A percentile compares a stretch with the other conserved stretches of the same genome.
Evolutionary conservation across 176 grass and related monocot species (phyloP).

Genomic region (Dactylis glomerata): DNA sequence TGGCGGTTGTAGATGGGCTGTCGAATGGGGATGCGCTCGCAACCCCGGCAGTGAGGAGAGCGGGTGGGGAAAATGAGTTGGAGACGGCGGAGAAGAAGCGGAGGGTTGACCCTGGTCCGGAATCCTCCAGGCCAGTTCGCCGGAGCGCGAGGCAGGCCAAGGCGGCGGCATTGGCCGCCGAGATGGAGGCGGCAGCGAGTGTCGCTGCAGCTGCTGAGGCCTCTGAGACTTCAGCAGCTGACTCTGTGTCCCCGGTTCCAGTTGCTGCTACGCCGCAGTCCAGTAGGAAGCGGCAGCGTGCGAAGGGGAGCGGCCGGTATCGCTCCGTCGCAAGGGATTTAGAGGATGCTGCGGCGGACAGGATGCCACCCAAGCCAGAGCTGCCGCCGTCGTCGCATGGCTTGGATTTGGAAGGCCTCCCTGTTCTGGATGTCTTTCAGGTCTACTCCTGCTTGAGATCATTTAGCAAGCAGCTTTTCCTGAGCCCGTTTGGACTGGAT

Average conservation of each 20-base stretch:
- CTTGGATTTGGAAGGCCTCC: constrained; percentile 63
- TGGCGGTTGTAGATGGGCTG: not conserved
- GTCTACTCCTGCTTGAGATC: constrained; percentile 87
- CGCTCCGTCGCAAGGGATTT: constrained; percentile 37
- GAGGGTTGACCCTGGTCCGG: constrained; percentile 4
- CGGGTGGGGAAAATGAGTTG: not conserved
- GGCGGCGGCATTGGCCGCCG: constrained; percentile 25
- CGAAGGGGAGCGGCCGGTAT: not conserved
- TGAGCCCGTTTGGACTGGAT: constrained; percentile 72
- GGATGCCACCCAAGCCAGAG: constrained; percentile 39
- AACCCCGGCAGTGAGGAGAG: not conserved
- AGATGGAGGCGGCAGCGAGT: constrained; percentile 39
- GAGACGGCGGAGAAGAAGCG: constrained; percentile 21
- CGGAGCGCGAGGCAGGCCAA: constrained; percentile 74
- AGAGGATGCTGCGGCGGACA: constrained; percentile 26
- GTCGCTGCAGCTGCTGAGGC: constrained; percentile 36
- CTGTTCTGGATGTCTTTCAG: constrained; percentile 76
- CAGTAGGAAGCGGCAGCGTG: constrained; percentile 23
- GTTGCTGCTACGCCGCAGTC: constrained; percentile 8
- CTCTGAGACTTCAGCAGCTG: not conserved
- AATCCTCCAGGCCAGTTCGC: constrained; percentile 44
- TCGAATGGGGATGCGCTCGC: constrained; percentile 10
- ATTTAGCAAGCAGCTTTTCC: constrained; percentile 68
- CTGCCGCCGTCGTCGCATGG: constrained; percentile 67
- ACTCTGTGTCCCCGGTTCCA: not conserved